Conservation (phyloP, 495 filamentous ascomycete genomes). For the Penicillium cinerascens region DNA sequence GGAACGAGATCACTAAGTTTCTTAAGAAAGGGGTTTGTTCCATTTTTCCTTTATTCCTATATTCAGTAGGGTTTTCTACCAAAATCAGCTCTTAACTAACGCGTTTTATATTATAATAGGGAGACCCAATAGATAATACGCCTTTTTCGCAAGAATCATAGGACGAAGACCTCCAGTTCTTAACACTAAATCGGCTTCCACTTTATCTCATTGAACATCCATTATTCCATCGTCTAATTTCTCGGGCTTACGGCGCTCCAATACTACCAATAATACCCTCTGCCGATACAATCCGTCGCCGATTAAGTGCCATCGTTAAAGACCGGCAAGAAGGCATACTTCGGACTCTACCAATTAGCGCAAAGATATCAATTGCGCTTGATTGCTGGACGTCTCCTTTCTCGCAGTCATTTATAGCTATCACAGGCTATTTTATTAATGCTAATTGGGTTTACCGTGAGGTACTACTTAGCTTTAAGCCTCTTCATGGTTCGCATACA, state of each 20-base stretch:
- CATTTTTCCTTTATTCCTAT: too few relatives aligned
- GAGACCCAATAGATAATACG: neutral
- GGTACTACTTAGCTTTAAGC: conserved; percentile 10
- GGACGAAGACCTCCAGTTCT: neutral
- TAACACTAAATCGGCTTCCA: conserved; percentile 1
- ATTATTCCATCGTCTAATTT: neutral
- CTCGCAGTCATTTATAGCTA: conserved; percentile 1
- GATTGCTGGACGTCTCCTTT: conserved; percentile 9
- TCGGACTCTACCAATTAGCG: neutral
- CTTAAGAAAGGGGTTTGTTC: conserved; percentile 1
- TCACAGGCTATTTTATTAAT: neutral
- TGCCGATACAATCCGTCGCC: neutral
- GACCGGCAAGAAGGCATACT: neutral
- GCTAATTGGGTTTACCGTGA: conserved; percentile 5
- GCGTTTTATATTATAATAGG: neutral
- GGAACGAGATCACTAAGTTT: conserved; percentile 5
- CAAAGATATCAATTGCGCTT: conserved; percentile 2
- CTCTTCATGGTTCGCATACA: conserved; percentile 1
- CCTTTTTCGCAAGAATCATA: conserved; percentile 1
- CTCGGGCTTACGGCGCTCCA: neutral
- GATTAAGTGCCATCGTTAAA: neutral
- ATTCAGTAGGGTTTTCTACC: too few relatives aligned
- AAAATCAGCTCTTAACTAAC: neutral
- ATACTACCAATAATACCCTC: neutral
- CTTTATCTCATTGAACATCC: conserved; percentile 1